Percentiles rank a stretch among this genome's conserved stretches.
Evolutionary conservation across 257 asterid genomes (phyloP).

Genomic region (Solanum tarapatanum): DNA sequence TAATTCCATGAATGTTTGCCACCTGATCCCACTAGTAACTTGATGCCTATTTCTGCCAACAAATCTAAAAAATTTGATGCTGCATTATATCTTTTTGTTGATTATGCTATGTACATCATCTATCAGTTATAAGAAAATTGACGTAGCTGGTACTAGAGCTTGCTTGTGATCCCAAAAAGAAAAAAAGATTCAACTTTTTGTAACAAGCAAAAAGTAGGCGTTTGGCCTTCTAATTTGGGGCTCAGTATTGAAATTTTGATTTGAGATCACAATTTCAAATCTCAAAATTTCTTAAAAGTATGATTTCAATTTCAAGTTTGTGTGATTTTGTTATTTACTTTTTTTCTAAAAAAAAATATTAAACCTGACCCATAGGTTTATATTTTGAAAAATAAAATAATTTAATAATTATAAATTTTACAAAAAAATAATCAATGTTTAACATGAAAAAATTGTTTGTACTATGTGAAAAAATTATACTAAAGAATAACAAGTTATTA

Average conservation of each 20-base stretch:
- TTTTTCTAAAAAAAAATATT: too few species aligned
- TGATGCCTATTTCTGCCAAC: not conserved
- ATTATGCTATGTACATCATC: not conserved
- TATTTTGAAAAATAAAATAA: not conserved
- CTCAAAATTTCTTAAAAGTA: not conserved
- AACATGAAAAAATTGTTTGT: too few species aligned
- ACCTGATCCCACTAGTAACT: not conserved
- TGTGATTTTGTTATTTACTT: not conserved
- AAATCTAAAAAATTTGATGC: not conserved
- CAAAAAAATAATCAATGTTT: too few species aligned
- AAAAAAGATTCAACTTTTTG: too few species aligned
- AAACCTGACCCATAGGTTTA: not conserved
- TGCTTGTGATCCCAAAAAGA: not conserved
- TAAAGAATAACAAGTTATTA: not conserved
- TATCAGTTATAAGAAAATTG: not conserved
- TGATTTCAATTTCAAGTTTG: not conserved
- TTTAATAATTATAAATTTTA: too few species aligned
- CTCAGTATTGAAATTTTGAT: not conserved
- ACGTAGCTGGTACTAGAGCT: not conserved
- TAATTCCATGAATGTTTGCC: not conserved
- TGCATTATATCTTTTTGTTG: not conserved
- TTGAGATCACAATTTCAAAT: not conserved
- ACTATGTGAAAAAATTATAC: too few species aligned
- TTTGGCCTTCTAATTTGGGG: not conserved
- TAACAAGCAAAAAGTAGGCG: not conserved